Percentiles rank a stretch among this genome's conserved stretches.
phyloP scores from a whole-genome alignment of 2,329 filamentous ascomycete species.

The Hypoxylon sp. region DNA sequence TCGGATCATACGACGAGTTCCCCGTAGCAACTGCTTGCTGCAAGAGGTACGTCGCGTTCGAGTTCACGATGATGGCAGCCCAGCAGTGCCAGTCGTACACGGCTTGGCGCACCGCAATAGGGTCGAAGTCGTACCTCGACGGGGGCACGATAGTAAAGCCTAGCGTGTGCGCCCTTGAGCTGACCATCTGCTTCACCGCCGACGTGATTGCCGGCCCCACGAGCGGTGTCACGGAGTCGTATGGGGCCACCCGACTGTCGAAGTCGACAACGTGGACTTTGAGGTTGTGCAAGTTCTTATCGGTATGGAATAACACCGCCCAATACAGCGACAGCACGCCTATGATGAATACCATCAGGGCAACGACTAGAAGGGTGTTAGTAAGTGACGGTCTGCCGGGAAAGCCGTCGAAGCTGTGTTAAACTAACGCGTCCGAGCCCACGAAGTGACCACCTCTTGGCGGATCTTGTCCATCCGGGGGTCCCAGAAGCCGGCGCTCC shows the following conservation, averaged over 20 bases:
- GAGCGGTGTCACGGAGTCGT: constrained; percentile 63
- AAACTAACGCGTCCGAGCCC: constrained; percentile 46
- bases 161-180: constrained; percentile 58
- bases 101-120: constrained; percentile 68
- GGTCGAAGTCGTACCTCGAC: constrained; percentile 68
- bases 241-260: constrained; percentile 69
- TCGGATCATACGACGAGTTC: constrained; percentile 72
- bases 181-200: constrained; percentile 60
- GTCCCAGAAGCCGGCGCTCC: constrained; percentile 50
- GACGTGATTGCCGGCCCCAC: constrained; percentile 69
- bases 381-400: background rate
- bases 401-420: constrained; percentile 2
- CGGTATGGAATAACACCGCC: constrained; percentile 68
- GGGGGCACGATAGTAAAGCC: constrained; percentile 66
- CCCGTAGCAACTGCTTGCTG: constrained; percentile 67
- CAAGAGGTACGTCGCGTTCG: constrained; percentile 72
- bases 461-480: constrained; percentile 44
- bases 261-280: constrained; percentile 74
- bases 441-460: constrained; percentile 40
- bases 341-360: constrained; percentile 70
- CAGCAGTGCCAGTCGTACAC: constrained; percentile 72
- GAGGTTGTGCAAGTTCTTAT: constrained; percentile 64
- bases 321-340: constrained; percentile 72
- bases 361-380: constrained; percentile 56
- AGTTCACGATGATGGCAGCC: constrained; percentile 73